Percentiles rank a stretch among this genome's conserved stretches.
These are phyloP conservation scores for Pyrenophora tritici-repentis DNA, from an alignment of 2,329 filamentous ascomycete genomes.

Conservation along the genomic window DNA sequence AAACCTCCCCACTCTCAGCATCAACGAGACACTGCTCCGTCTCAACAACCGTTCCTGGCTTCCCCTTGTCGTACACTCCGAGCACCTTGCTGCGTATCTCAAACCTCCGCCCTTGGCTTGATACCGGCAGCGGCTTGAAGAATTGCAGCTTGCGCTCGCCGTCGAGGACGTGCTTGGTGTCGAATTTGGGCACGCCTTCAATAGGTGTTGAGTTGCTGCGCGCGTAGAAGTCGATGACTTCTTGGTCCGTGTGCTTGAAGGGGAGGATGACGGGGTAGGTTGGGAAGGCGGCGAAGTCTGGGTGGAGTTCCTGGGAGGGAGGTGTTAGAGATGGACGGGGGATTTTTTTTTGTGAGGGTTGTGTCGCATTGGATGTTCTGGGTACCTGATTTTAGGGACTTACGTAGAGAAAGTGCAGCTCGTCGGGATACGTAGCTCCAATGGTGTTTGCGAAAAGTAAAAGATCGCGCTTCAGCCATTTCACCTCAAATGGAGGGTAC, in stretches of 20 bases:
- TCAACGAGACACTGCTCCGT: conserved; percentile 79
- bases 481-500: conserved; percentile 74
- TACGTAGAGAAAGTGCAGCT: conserved; percentile 93
- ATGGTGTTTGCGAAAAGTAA: conserved; percentile 91
- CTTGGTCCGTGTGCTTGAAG: conserved; percentile 77
- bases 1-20: conserved; percentile 69
- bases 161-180: conserved; percentile 75
- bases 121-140: conserved; percentile 73
- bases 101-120: conserved; percentile 73
- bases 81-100: conserved; percentile 78
- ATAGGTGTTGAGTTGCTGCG: conserved; percentile 69
- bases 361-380: no score
- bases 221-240: conserved; percentile 85
- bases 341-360: no score
- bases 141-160: conserved; percentile 82
- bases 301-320: conserved; percentile 74
- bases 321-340: no score
- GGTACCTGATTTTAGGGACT: no score
- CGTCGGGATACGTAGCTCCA: conserved; percentile 74
- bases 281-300: conserved; percentile 84
- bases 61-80: conserved; percentile 89
- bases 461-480: conserved; percentile 86
- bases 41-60: conserved; percentile 79
- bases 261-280: conserved; percentile 84
- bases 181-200: conserved; percentile 76